Evolutionary conservation across 1,284 basidiomycete genomes (phyloP), one percentile per base, ranked within the genome.

Genomic region (Cryptococcus depauperatus): DNA sequence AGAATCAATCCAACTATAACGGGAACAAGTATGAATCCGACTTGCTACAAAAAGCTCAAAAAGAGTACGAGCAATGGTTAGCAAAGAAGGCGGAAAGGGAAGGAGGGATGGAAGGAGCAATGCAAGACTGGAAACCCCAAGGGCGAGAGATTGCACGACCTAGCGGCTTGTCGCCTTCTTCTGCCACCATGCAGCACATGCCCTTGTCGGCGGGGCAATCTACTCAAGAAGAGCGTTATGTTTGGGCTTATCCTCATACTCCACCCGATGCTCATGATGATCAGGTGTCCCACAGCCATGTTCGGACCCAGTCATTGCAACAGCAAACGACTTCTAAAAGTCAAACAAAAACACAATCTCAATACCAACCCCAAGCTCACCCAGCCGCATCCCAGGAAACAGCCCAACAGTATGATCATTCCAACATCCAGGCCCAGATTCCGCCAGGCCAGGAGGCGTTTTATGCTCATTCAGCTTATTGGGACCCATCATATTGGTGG

Each of bases 1-100:
- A 44, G 0, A 35, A 42, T 2, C 32, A 44, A 23, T 37, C 37
- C 23, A 50, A 29, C 30, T 45, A 52, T 29, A 52, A 50, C 25
- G n/a, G n/a, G n/a, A 33, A 23, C 14, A 43, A 38, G 8, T 49
- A 58, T 33, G 49, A 43, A 10, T 10, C 43, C 3, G 51, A 41
- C 9, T 28, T 58, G 3, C 42, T 52, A 1, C 49, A 56, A 9
- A 59, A 61, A 39, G 62, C 62, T 0, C 45, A 53, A 33, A 50
- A 43, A 37, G 55, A 64, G 45, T 64, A 62, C 34, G 60, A 64
- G 21, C 48, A 35, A 13, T 64, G 62, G 62, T 32, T 59, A 14
- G 45, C 50, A 22, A 46, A 48, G 41, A 58, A 59, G 37, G 42
- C 43, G 1, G 57, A 62, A 33, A 13, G 64, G 26, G 62, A 61